Evolutionary conservation across 2,329 filamentous ascomycete genomes (phyloP).

Genomic region (Fusarium gaditjirri): DNA sequence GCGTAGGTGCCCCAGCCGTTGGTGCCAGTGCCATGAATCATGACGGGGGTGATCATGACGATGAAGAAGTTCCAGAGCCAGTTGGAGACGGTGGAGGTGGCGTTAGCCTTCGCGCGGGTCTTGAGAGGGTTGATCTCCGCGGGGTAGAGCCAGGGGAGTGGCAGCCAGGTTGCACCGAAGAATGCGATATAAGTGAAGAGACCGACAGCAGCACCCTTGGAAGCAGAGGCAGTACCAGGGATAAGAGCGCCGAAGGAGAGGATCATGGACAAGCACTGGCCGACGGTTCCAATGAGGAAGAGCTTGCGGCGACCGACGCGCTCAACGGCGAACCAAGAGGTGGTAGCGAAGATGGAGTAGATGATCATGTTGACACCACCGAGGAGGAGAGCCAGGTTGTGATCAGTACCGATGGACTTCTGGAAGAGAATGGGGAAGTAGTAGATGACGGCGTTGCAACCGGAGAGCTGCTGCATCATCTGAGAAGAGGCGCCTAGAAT

Average conservation of each 20-base stretch:
- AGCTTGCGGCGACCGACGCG: conserved; percentile 58
- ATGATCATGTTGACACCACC: conserved; percentile 63
- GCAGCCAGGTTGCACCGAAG: conserved; percentile 73
- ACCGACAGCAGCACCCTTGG: conserved; percentile 75
- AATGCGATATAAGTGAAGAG: conserved; percentile 77
- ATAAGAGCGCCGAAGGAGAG: conserved; percentile 72
- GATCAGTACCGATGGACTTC: conserved; percentile 39
- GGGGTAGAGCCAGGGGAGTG: conserved; percentile 69
- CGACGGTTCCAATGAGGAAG: conserved; percentile 57
- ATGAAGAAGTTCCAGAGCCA: conserved; percentile 77
- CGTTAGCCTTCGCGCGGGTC: conserved; percentile 66
- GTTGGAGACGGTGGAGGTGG: conserved; percentile 66
- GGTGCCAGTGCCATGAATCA: conserved; percentile 64
- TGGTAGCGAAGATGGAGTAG: conserved; percentile 66
- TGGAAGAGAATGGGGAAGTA: conserved; percentile 69
- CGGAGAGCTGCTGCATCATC: conserved; percentile 71
- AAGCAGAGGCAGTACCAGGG: conserved; percentile 63
- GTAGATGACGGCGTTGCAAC: conserved; percentile 69
- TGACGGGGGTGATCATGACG: conserved; percentile 81
- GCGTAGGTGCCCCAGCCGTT: conserved; percentile 63
- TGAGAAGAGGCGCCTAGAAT: conserved; percentile 68
- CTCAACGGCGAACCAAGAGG: conserved; percentile 65
- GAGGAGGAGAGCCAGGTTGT: conserved; percentile 61
- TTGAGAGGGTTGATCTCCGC: conserved; percentile 70
- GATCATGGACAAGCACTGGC: conserved; percentile 67